These are phyloP conservation scores for Grifola frondosa DNA, from an alignment of 1,284 basidiomycete genomes.

Conservation along the genomic window DNA sequence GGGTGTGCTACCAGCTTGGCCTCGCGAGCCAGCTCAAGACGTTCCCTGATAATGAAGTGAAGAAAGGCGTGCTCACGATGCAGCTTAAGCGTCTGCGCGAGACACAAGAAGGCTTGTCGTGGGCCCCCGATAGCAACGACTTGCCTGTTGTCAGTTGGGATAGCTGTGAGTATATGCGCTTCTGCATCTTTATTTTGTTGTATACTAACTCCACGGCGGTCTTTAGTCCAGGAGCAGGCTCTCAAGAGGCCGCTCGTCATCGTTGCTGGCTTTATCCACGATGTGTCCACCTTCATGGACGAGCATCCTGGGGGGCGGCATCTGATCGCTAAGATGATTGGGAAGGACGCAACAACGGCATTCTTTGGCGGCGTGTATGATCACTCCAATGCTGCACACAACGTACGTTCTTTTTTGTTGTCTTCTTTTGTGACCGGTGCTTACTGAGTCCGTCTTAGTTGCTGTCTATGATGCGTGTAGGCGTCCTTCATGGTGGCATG, in stretches of 20 bases:
- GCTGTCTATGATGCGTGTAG: slow-evolving; percentile 89
- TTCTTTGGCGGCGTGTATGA: slow-evolving; percentile 96
- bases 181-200: neutral
- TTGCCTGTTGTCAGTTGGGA: slow-evolving; percentile 87
- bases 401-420: slow-evolving; percentile 45
- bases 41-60: slow-evolving; percentile 93
- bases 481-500: slow-evolving; percentile 77
- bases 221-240: slow-evolving; percentile 71
- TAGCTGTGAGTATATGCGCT: slow-evolving; percentile 66
- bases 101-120: slow-evolving; percentile 69
- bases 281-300: slow-evolving; percentile 82
- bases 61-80: slow-evolving; percentile 92
- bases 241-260: slow-evolving; percentile 77
- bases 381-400: slow-evolving; percentile 90
- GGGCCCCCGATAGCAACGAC: slow-evolving; percentile 78
- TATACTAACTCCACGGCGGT: slow-evolving; percentile 11
- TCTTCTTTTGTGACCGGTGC: slow-evolving; percentile 15
- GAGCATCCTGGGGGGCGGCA: slow-evolving; percentile 87
- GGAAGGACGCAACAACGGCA: slow-evolving; percentile 84
- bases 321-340: slow-evolving; percentile 65
- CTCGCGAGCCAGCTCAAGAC: slow-evolving; percentile 86
- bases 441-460: slow-evolving; percentile 38
- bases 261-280: slow-evolving; percentile 90
- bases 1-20: slow-evolving; percentile 60
- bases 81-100: slow-evolving; percentile 80